Conservation (phyloP, 345 rosid genomes). For the Murraya koenigii region DNA sequence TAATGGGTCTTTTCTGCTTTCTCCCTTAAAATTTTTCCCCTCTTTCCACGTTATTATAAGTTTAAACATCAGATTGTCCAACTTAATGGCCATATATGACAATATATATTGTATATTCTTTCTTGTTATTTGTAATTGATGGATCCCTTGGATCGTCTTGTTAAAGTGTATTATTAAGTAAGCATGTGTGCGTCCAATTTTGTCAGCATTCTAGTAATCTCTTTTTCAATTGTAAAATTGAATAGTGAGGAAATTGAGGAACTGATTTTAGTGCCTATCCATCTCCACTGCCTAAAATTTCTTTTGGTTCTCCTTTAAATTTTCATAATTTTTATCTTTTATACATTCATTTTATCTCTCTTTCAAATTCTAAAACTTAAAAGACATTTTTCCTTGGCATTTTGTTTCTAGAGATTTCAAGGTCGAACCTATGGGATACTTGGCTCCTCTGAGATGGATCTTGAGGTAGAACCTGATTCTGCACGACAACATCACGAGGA, state of each 20-base stretch:
- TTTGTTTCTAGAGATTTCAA: slow-evolving; percentile 71
- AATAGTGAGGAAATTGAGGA: not conserved
- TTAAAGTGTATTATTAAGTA: not conserved
- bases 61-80: not conserved
- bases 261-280: not conserved
- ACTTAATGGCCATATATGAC: not conserved
- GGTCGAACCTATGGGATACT: slow-evolving; percentile 90
- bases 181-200: not conserved
- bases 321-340: not conserved
- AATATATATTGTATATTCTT: not conserved
- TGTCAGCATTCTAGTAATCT: not conserved
- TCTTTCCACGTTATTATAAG: not conserved
- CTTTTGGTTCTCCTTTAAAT: not conserved
- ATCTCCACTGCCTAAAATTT: not conserved
- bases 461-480: slow-evolving; percentile 72
- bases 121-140: not conserved
- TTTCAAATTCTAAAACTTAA: not conserved
- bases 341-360: not conserved
- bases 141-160: not conserved
- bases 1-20: not conserved
- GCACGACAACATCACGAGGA: slow-evolving; percentile 78
- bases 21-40: not conserved
- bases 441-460: slow-evolving; percentile 75
- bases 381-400: not conserved
- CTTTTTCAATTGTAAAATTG: not conserved